Evolutionary conservation across 768 basidiomycete species (phyloP), one percentile per base, ranked within the genome.

Genomic region (Auricularia sp.): DNA sequence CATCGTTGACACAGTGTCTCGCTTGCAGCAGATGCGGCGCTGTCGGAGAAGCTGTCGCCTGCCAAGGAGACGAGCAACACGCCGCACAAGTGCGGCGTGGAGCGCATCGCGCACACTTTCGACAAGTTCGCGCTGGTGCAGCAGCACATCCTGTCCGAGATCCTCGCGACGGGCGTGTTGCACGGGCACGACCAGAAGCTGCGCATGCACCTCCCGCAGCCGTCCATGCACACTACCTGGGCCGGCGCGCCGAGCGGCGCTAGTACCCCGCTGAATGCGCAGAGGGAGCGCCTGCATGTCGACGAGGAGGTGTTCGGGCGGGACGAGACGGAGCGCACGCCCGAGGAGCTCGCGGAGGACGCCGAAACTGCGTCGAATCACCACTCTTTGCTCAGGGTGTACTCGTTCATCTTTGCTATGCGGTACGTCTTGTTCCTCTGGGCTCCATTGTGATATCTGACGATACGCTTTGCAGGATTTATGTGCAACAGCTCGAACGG

Each of bases 331-430:
- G 62, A 68, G 61, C 45, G 39, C 4, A 54, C 61, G 54, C 56
- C 54, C n/a, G 7, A 24, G 4, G 62, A 68, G 10, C 34, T 24
- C 51, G 61, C 62, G 29, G 36, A 34, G n/a, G 65, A 65, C 35
- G 65, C 64, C 11, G 64, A 47, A 14, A 39, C 62, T 18, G 62
- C 39, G 14, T 68, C 59, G 3, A 65, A 66, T n/a, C 61, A 65
- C 33, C 70, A 69, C 35, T 70, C 67, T 34, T 64, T 72, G 29
- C 64, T 71, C 24, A 62, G 71, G 3, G 69, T 71, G 10, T 72
- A 69, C 61, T 69, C 71, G 16, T 63, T 72, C 34, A 62, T 72
- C 14, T 72, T 71, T 62, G 71, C 71, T 8, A 51, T 71, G 64
- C 65, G 67, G 71, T 71, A 54, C 54, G 64, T 67, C 45, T 34